phyloP scores from a whole-genome alignment of 129 eudicot genomes.

The Logfia minima region DNA sequence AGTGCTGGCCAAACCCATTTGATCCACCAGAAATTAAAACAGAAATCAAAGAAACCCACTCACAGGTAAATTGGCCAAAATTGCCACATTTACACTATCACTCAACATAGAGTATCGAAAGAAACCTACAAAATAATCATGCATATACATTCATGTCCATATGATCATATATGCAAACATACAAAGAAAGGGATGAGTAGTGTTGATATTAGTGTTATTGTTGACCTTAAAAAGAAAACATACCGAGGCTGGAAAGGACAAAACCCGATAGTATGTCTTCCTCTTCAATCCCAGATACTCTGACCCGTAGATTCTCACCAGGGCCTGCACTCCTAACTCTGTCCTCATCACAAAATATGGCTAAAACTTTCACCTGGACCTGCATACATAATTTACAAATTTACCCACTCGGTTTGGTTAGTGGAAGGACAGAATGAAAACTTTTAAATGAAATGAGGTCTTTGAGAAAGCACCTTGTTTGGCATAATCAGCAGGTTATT shows the following conservation, averaged over 20 bases:
- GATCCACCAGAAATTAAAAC: neutral
- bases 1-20: neutral
- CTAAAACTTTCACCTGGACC: conserved; percentile 80
- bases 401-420: neutral
- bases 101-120: neutral
- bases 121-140: neutral
- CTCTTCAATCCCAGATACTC: conserved; percentile 78
- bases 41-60: neutral
- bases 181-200: neutral
- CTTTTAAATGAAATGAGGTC: neutral
- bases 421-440: neutral
- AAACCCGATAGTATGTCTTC: conserved; percentile 79
- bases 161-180: neutral
- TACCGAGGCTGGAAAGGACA: conserved; percentile 65
- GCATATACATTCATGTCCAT: neutral
- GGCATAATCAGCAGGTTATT: conserved; percentile 70
- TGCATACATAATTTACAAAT: conserved; percentile 23
- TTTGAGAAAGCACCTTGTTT: conserved; percentile 35
- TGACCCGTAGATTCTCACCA: conserved; percentile 81
- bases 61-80: neutral
- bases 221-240: conserved; percentile 14
- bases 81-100: neutral
- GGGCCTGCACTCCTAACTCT: conserved; percentile 72
- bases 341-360: conserved; percentile 61
- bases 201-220: no score